A percentile compares a stretch with the other conserved stretches of the same genome.
These are phyloP conservation scores for Rhizopus arrhizus DNA, from an alignment of 371 early-diverging fungal genomes.

Conservation along the genomic window DNA sequence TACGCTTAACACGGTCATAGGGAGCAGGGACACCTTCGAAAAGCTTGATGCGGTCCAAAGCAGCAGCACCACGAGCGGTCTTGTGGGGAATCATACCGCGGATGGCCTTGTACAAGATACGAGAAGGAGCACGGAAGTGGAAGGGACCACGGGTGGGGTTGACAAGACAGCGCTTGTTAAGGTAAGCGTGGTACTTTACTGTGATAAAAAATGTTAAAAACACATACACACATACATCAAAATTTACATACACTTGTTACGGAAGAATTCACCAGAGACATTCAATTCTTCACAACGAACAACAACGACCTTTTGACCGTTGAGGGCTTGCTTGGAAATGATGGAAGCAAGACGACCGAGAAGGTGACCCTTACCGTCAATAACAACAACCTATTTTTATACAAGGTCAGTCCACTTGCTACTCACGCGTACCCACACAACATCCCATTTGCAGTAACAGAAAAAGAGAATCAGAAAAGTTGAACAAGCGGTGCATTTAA, in stretches of 20 bases:
- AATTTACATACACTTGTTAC: constrained; percentile 91
- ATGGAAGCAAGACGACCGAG: constrained; percentile 98
- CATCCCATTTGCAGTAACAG: too few relatives aligned
- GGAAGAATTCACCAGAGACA: constrained; percentile 98
- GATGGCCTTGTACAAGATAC: constrained; percentile 97
- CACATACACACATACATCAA: not conserved
- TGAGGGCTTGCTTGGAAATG: constrained; percentile 98
- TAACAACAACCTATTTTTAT: constrained; percentile 64
- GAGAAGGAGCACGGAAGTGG: constrained; percentile 99
- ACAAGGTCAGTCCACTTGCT: constrained; percentile 65
- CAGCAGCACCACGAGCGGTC: constrained; percentile 97
- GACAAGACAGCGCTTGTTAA: constrained; percentile 98
- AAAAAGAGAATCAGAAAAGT: not conserved
- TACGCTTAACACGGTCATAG: constrained; percentile 95
- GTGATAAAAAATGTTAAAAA: constrained; percentile 5
- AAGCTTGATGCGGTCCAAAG: constrained; percentile 96
- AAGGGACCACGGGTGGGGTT: constrained; percentile 98
- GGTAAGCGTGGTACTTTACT: constrained; percentile 96
- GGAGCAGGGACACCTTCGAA: constrained; percentile 99
- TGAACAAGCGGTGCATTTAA: not conserved
- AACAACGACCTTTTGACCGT: constrained; percentile 97
- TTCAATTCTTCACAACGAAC: constrained; percentile 98
- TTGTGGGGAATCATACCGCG: constrained; percentile 99
- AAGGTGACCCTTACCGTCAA: constrained; percentile 99
- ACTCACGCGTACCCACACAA: too few relatives aligned